A percentile compares a stretch with the other conserved stretches of the same genome.
phyloP scores from a whole-genome alignment of 2,329 filamentous ascomycete species.

The Dactylellina haptotyla region DNA sequence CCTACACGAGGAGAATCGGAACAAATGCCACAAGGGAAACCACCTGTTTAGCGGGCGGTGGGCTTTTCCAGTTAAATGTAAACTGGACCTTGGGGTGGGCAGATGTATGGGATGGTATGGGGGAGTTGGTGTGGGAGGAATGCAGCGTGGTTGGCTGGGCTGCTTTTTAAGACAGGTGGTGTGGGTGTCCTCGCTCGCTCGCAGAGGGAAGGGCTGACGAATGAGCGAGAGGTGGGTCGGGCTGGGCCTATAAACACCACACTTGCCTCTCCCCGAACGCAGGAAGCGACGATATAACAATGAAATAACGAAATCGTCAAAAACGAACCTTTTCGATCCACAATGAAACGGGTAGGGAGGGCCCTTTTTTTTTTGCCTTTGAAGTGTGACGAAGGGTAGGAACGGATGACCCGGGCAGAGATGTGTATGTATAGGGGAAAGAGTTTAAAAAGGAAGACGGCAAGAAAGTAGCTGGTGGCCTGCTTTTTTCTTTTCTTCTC shows the following conservation, averaged over 20 bases:
- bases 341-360: no score
- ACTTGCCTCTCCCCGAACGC: background rate
- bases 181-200: constrained; percentile 24
- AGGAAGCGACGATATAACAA: background rate
- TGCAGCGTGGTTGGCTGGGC: constrained; percentile 48
- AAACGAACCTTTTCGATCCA: no score
- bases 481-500: constrained; percentile 9
- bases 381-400: background rate
- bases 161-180: constrained; percentile 34
- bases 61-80: constrained; percentile 2
- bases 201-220: constrained; percentile 46
- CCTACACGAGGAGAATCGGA: no score
- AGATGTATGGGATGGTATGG: constrained; percentile 18
- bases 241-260: constrained; percentile 46
- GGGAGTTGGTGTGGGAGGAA: constrained; percentile 45
- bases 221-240: constrained; percentile 52
- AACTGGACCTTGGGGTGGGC: constrained; percentile 22
- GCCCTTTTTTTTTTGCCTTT: no score
- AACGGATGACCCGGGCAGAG: background rate
- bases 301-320: no score
- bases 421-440: background rate
- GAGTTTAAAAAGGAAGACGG: background rate
- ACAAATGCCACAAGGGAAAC: no score
- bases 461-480: constrained; percentile 7
- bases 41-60: no score